A percentile compares a stretch with the other conserved stretches of the same genome.
These are phyloP conservation scores for Pseudocercospora eumusae DNA, from an alignment of 2,329 filamentous ascomycete genomes.

Conservation along the genomic window DNA sequence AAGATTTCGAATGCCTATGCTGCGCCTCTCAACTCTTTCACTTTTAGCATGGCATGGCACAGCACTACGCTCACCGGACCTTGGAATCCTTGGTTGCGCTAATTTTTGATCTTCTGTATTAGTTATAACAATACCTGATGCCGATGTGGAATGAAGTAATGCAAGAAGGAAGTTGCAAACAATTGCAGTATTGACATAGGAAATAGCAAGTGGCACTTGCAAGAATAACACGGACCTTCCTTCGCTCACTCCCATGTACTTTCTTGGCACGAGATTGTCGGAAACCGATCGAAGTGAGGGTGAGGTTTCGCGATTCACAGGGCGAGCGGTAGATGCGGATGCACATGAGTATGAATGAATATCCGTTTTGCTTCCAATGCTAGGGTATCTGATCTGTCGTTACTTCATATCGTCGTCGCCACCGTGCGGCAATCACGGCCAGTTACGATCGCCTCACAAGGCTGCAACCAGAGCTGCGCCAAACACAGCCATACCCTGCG, in stretches of 20 bases:
- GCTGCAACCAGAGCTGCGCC: conserved; percentile 16
- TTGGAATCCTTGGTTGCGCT: not conserved
- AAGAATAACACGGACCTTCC: not conserved
- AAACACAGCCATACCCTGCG: conserved; percentile 12
- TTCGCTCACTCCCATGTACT: not conserved
- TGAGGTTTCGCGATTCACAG: not conserved
- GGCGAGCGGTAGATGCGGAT: not conserved
- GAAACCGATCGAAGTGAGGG: not conserved
- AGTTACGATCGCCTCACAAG: conserved; percentile 2
- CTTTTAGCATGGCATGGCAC: too few species aligned
- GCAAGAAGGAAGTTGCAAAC: not conserved
- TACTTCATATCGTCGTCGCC: not conserved
- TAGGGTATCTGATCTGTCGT: not conserved
- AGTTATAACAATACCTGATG: not conserved
- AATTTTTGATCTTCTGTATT: not conserved
- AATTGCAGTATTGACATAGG: not conserved
- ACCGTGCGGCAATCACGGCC: too few species aligned
- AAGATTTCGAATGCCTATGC: too few species aligned
- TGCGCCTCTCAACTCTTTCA: too few species aligned
- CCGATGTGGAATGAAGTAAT: not conserved
- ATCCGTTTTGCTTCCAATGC: not conserved
- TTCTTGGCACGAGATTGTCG: not conserved
- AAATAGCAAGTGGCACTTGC: not conserved
- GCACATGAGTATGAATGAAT: not conserved
- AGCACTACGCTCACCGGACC: too few species aligned